Conservation (phyloP, 148 eudicot genomes). For the Rhododendron simsii region DNA sequence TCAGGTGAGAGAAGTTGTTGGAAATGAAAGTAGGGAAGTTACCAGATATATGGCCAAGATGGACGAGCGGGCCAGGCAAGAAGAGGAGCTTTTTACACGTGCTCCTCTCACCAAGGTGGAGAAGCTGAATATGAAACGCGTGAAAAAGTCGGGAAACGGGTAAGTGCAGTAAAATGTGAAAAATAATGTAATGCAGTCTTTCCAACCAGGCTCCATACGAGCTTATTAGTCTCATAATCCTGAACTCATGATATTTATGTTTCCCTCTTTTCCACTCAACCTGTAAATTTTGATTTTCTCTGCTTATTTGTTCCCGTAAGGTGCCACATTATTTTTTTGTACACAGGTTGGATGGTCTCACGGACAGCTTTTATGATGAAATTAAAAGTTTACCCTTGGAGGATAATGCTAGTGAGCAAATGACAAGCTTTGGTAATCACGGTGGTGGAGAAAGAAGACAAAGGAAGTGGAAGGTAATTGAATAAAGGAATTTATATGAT, state of each 20-base stretch:
- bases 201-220: too few species aligned
- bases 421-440: slow-evolving; percentile 31
- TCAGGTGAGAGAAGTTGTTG: slow-evolving; percentile 63
- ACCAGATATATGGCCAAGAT: slow-evolving; percentile 30
- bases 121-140: slow-evolving; percentile 49
- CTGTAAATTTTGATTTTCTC: background rate
- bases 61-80: slow-evolving; percentile 57
- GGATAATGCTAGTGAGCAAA: slow-evolving; percentile 40
- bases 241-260: background rate
- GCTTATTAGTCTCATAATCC: too few species aligned
- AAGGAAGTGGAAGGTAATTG: slow-evolving; percentile 63
- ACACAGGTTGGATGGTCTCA: slow-evolving; percentile 61
- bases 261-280: background rate
- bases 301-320: background rate
- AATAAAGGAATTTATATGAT: background rate
- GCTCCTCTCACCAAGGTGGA: slow-evolving; percentile 71
- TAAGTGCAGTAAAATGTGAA: slow-evolving; percentile 21
- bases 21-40: slow-evolving; percentile 63
- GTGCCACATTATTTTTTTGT: background rate
- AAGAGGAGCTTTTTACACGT: slow-evolving; percentile 79
- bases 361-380: slow-evolving; percentile 77
- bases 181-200: background rate
- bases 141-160: slow-evolving; percentile 73
- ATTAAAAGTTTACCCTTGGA: slow-evolving; percentile 62
- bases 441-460: slow-evolving; percentile 35